Conservation (phyloP, 805 yeast genomes). For the Yueomyces sinensis region DNA sequence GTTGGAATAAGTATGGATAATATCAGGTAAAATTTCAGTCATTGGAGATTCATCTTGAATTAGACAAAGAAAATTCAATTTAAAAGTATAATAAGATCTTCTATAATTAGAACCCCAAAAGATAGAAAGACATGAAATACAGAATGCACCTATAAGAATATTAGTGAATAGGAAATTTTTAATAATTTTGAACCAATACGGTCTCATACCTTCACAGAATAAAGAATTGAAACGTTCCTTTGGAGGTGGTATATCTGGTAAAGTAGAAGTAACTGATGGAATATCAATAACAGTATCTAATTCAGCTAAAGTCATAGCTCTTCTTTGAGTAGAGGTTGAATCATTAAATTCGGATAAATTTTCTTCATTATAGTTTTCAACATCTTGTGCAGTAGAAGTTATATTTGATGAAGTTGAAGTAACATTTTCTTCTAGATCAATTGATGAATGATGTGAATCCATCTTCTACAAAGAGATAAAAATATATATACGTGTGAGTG, state of each 20-base stretch:
- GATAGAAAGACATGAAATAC: constrained; percentile 16
- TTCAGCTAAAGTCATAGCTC: neutral
- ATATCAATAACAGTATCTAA: neutral
- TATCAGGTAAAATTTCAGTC: constrained; percentile 6
- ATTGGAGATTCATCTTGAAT: constrained; percentile 18
- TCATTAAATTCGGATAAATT: too few relatives aligned
- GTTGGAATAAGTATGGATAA: constrained; percentile 3
- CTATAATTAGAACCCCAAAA: constrained; percentile 28
- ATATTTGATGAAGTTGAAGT: too few relatives aligned
- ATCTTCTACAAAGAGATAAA: too few relatives aligned
- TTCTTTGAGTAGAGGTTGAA: too few relatives aligned
- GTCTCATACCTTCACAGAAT: neutral
- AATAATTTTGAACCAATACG: neutral
- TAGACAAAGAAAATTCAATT: constrained; percentile 22
- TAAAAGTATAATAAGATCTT: constrained; percentile 12
- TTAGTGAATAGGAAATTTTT: neutral
- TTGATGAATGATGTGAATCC: too few relatives aligned
- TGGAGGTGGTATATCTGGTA: neutral
- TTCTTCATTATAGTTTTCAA: too few relatives aligned
- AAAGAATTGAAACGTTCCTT: neutral
- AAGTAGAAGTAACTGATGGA: neutral
- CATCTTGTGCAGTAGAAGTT: too few relatives aligned
- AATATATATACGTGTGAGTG: too few relatives aligned
- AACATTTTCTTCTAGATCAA: too few relatives aligned
- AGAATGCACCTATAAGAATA: constrained; percentile 4